Conservation (phyloP, 2,329 filamentous ascomycete genomes). For the Cryphonectria naterciae region DNA sequence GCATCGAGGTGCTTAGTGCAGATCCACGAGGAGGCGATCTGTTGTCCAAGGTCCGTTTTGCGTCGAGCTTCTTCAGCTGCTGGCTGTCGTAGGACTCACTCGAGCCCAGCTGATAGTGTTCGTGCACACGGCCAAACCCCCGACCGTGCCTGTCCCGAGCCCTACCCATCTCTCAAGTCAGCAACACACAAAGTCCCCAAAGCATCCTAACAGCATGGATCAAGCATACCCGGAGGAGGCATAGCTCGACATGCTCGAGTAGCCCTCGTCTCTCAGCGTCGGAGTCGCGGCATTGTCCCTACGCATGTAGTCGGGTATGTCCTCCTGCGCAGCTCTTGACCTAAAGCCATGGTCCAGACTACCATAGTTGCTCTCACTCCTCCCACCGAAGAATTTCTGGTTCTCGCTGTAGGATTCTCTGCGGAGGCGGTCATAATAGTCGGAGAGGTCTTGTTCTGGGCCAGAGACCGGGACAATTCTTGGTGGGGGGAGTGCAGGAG, state of each 20-base stretch:
- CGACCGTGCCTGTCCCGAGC: slow-evolving; percentile 47
- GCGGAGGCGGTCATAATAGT: slow-evolving; percentile 30
- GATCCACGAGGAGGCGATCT: slow-evolving; percentile 49
- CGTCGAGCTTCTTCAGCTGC: slow-evolving; percentile 61
- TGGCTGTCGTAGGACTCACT: slow-evolving; percentile 51
- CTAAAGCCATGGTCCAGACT: slow-evolving; percentile 20
- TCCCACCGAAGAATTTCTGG: slow-evolving; percentile 36
- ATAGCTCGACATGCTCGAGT: slow-evolving; percentile 34
- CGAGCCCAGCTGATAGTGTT: slow-evolving; percentile 52
- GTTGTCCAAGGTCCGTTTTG: slow-evolving; percentile 49
- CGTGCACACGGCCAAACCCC: slow-evolving; percentile 52
- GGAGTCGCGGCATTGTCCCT: slow-evolving; percentile 35
- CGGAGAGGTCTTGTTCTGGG: slow-evolving; percentile 36
- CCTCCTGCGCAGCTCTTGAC: slow-evolving; percentile 38
- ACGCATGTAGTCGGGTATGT: slow-evolving; percentile 41
- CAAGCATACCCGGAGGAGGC: slow-evolving; percentile 25
- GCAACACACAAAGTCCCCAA: background rate
- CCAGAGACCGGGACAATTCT: slow-evolving; percentile 43
- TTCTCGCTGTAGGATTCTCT: slow-evolving; percentile 37
- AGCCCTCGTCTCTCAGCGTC: slow-evolving; percentile 47
- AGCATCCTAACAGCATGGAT: background rate
- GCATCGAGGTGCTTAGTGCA: slow-evolving; percentile 44
- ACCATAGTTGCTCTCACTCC: slow-evolving; percentile 47
- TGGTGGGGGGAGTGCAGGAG: slow-evolving; percentile 54
- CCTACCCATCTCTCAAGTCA: slow-evolving; percentile 33